phyloP scores from a whole-genome alignment of 1,284 basidiomycete species.

The Boletus semigastroideus region DNA sequence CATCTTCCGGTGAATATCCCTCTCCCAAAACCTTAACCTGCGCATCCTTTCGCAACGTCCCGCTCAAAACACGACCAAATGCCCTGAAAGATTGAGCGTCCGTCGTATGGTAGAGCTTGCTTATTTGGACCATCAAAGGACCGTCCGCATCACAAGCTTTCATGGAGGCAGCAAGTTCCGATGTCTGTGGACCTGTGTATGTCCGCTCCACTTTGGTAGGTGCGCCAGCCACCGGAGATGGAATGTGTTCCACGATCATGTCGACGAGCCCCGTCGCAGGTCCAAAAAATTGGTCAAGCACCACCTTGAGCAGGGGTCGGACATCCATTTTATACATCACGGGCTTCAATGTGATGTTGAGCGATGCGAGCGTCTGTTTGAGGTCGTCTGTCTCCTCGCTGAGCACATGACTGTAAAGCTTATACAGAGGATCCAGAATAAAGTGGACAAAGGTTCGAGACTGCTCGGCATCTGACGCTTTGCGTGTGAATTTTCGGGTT shows the following conservation, averaged over 20 bases:
- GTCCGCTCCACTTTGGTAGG: constrained; percentile 77
- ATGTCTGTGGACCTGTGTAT: constrained; percentile 84
- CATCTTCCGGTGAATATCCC: constrained; percentile 95
- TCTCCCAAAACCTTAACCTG: constrained; percentile 96
- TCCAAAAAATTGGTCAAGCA: constrained; percentile 96
- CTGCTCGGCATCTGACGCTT: constrained; percentile 78
- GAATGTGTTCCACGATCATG: constrained; percentile 88
- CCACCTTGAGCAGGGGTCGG: constrained; percentile 89
- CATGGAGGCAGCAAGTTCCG: constrained; percentile 78
- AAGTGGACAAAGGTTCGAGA: constrained; percentile 94
- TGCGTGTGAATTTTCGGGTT: constrained; percentile 86
- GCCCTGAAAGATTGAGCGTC: constrained; percentile 96
- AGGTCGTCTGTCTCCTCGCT: constrained; percentile 88
- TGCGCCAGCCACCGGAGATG: constrained; percentile 77
- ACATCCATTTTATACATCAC: constrained; percentile 99
- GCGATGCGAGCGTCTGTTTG: constrained; percentile 73
- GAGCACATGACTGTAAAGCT: constrained; percentile 93
- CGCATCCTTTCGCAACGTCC: constrained; percentile 82
- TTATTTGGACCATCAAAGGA: constrained; percentile 89
- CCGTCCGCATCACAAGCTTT: constrained; percentile 80
- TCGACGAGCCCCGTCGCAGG: constrained; percentile 87
- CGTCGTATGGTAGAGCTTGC: constrained; percentile 93
- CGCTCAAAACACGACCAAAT: constrained; percentile 93
- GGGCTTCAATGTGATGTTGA: constrained; percentile 89
- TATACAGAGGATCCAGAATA: constrained; percentile 95